Evolutionary conservation across 257 asterid genomes (phyloP).

Genomic region (Salvia hispanica): DNA sequence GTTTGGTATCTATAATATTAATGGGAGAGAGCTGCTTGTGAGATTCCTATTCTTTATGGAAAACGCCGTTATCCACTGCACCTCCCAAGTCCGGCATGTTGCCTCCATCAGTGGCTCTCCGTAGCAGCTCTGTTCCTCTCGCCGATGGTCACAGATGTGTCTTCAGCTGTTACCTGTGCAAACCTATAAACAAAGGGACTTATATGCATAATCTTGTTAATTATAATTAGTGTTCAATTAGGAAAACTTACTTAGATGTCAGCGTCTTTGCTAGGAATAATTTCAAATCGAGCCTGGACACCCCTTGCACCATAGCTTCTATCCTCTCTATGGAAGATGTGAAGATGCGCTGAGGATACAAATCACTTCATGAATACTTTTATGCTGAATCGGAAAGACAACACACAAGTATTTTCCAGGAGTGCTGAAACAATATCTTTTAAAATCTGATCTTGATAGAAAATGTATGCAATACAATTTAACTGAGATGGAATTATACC

Average conservation of each 20-base stretch:
- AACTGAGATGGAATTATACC: constrained; percentile 43
- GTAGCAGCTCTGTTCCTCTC: constrained; percentile 83
- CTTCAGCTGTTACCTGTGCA: constrained; percentile 75
- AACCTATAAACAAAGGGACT: constrained; percentile 48
- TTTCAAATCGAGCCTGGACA: constrained; percentile 95
- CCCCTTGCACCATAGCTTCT: constrained; percentile 82
- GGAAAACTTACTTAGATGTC: too few relatives aligned
- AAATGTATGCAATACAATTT: constrained; percentile 20
- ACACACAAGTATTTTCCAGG: neutral
- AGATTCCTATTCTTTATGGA: constrained; percentile 49
- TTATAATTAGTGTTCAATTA: too few relatives aligned
- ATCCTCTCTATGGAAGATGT: constrained; percentile 95
- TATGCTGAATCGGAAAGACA: neutral
- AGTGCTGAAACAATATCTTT: neutral
- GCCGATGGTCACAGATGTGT: constrained; percentile 84
- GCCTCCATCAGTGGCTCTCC: constrained; percentile 55
- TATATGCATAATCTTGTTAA: too few relatives aligned
- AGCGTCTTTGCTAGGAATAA: too few relatives aligned
- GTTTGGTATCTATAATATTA: constrained; percentile 88
- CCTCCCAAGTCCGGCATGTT: constrained; percentile 99
- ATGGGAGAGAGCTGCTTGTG: constrained; percentile 55
- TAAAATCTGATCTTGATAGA: neutral
- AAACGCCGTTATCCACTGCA: too few relatives aligned
- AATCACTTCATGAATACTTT: constrained; percentile 8
- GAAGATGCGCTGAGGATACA: constrained; percentile 61